Conservation (phyloP, 1,139 yeast genomes). For the Suhomyces coccinellae region DNA sequence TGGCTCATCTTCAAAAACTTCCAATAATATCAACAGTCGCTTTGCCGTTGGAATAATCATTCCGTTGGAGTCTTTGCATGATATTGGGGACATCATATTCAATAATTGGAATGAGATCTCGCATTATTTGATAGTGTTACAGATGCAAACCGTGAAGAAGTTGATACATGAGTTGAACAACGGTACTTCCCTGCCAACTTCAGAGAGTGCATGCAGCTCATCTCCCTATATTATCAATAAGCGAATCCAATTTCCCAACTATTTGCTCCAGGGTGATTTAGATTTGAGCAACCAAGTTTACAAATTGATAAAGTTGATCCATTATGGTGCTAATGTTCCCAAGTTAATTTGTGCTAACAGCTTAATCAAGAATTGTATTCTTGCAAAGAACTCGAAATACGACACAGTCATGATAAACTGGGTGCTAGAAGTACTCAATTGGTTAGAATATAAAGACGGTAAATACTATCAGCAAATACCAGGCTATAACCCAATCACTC, state of each 20-base stretch:
- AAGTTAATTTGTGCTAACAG: conserved; percentile 42
- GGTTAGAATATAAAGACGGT: conserved; percentile 65
- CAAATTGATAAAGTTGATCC: conserved; percentile 39
- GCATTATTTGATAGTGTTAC: conserved; percentile 40
- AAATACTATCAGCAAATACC: conserved; percentile 15
- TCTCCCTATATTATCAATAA: conserved; percentile 31
- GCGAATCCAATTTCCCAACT: conserved; percentile 40
- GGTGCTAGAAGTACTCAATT: conserved; percentile 57
- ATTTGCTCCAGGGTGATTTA: conserved; percentile 42
- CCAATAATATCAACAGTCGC: conserved; percentile 31
- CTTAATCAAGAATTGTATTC: conserved; percentile 27
- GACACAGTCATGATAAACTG: conserved; percentile 41
- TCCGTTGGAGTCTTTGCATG: conserved; percentile 39
- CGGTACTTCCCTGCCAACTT: conserved; percentile 1
- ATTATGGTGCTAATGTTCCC: conserved; percentile 47
- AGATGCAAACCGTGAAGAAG: conserved; percentile 38
- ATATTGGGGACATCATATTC: conserved; percentile 42
- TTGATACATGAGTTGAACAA: conserved; percentile 25
- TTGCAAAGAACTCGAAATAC: conserved; percentile 6
- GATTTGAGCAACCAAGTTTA: conserved; percentile 40
- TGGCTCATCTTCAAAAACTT: neutral
- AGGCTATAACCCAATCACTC: conserved; percentile 10
- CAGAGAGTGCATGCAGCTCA: conserved; percentile 1
- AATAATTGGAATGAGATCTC: conserved; percentile 53
- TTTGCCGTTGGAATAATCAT: conserved; percentile 51